Evolutionary conservation across 1,139 yeast genomes (phyloP).

Genomic region (Hemisphaericaspora xylanilytica): DNA sequence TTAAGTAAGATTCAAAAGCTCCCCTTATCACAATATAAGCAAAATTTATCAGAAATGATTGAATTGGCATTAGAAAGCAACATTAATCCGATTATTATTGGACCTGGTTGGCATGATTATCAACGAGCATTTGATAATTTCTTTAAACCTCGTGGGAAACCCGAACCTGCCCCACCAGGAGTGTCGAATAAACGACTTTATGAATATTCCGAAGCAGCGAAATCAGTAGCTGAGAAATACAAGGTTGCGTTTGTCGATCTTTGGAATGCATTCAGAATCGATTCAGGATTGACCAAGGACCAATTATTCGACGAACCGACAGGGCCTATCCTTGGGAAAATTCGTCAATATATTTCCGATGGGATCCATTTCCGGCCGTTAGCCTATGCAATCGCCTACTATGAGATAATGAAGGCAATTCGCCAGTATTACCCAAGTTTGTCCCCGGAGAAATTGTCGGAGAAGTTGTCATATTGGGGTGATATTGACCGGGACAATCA

Average conservation of each 20-base stretch:
- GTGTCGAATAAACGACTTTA: constrained; percentile 28
- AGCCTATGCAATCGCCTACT: constrained; percentile 56
- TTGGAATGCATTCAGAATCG: constrained; percentile 40
- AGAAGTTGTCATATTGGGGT: constrained; percentile 39
- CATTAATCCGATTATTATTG: constrained; percentile 54
- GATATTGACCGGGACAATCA: constrained; percentile 22
- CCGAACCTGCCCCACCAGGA: constrained; percentile 9
- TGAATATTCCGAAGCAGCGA: constrained; percentile 50
- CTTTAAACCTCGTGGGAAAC: constrained; percentile 8
- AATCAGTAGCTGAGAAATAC: constrained; percentile 41
- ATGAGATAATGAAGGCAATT: constrained; percentile 41
- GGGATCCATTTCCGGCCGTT: constrained; percentile 68
- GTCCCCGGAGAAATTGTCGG: constrained; percentile 34
- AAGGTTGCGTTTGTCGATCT: constrained; percentile 55
- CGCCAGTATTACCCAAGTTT: constrained; percentile 46
- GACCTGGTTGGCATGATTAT: constrained; percentile 60
- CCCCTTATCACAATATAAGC: constrained; percentile 43
- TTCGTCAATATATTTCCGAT: constrained; percentile 36
- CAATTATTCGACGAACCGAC: constrained; percentile 13
- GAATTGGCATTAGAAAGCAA: constrained; percentile 32
- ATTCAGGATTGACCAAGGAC: constrained; percentile 18
- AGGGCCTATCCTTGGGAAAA: neutral
- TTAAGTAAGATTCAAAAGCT: constrained; percentile 52
- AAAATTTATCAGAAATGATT: constrained; percentile 47
- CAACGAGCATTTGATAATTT: constrained; percentile 8